Percentiles rank a stretch among this genome's conserved stretches.
These are phyloP conservation scores for Pyrenochaeta sp. DNA, from an alignment of 2,329 filamentous ascomycete species.

Conservation along the genomic window DNA sequence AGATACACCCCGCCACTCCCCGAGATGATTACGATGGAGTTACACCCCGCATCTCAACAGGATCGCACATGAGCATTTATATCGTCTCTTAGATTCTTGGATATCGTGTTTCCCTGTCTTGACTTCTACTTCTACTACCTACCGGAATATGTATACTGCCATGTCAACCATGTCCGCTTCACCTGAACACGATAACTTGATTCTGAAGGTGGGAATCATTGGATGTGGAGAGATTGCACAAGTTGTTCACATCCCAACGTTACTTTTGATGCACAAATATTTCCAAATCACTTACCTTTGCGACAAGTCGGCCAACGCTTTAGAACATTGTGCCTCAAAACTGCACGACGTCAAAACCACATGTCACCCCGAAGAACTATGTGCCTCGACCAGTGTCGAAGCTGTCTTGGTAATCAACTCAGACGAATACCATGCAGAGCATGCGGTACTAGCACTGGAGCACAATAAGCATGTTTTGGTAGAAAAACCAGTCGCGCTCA, in stretches of 20 bases:
- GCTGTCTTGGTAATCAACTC: slow-evolving; percentile 62
- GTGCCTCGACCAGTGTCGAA: slow-evolving; percentile 55
- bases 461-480: slow-evolving; percentile 65
- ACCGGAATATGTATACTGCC: no score
- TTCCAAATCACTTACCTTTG: slow-evolving; percentile 61
- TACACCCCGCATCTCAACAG: no score
- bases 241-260: slow-evolving; percentile 61
- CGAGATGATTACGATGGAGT: no score
- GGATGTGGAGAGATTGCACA: slow-evolving; percentile 61
- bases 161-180: neutral
- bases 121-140: no score
- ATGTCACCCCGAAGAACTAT: slow-evolving; percentile 51
- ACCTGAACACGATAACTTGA: neutral
- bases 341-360: slow-evolving; percentile 27
- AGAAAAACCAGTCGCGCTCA: slow-evolving; percentile 66
- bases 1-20: no score
- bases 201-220: slow-evolving; percentile 52
- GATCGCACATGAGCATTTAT: no score
- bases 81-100: no score
- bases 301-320: slow-evolving; percentile 57
- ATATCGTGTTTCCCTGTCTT: no score
- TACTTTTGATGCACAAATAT: slow-evolving; percentile 49
- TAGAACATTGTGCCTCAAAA: slow-evolving; percentile 51
- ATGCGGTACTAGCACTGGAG: slow-evolving; percentile 61
- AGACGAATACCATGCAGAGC: slow-evolving; percentile 63